phyloP scores from a whole-genome alignment of 148 eudicot species.

The Spergularia marina region DNA sequence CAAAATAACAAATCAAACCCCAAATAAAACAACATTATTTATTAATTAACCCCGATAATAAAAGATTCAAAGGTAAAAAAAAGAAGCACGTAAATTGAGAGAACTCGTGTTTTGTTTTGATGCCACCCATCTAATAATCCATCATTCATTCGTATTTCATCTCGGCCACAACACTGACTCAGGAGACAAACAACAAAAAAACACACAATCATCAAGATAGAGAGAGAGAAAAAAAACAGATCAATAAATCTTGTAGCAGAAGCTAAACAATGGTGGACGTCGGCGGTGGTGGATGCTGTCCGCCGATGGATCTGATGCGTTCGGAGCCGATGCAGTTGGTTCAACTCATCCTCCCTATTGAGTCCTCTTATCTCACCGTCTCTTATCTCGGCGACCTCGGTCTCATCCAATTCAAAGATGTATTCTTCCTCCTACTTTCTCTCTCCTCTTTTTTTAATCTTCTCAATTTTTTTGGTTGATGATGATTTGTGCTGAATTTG shows the following conservation, averaged over 20 bases:
- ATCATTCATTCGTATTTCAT: too few relatives aligned
- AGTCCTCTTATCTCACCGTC: slow-evolving; percentile 46
- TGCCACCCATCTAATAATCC: too few relatives aligned
- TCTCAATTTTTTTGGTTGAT: neutral
- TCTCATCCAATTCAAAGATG: slow-evolving; percentile 53
- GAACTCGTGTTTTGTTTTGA: too few relatives aligned
- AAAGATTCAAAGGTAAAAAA: too few relatives aligned
- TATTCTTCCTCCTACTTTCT: slow-evolving; percentile 6
- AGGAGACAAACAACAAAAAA: neutral
- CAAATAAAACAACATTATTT: too few relatives aligned
- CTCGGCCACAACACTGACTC: too few relatives aligned
- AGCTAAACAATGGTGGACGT: slow-evolving; percentile 9
- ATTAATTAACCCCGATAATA: too few relatives aligned
- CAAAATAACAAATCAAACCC: too few relatives aligned
- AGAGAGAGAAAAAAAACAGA: neutral
- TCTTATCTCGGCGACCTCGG: slow-evolving; percentile 54
- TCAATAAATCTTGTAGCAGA: too few relatives aligned
- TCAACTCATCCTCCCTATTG: slow-evolving; percentile 49
- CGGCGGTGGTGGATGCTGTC: slow-evolving; percentile 35
- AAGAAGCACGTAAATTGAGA: too few relatives aligned
- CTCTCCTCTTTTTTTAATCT: neutral
- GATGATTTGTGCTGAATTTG: slow-evolving; percentile 9
- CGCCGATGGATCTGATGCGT: slow-evolving; percentile 57
- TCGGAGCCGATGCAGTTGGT: slow-evolving; percentile 59
- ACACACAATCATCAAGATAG: neutral